Evolutionary conservation across 208 protist species (phyloP).

Genomic region (Leishmania tarentolae): DNA sequence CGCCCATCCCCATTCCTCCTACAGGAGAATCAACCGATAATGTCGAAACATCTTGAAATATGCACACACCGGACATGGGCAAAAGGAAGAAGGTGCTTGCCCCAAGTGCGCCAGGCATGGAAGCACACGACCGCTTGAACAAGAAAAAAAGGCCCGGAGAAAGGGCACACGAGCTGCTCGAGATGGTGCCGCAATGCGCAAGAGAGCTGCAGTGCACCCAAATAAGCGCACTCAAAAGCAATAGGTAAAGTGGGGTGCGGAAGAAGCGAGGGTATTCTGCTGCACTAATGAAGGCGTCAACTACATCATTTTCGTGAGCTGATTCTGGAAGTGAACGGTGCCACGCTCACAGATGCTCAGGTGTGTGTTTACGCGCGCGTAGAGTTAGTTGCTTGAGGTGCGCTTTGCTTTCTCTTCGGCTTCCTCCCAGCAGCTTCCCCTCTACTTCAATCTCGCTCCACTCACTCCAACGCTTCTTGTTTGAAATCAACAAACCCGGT

Average conservation of each 20-base stretch:
- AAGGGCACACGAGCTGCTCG: not conserved
- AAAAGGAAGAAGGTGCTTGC: not conserved
- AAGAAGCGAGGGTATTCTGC: not conserved
- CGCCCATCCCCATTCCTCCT: not conserved
- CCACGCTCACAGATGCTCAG: not conserved
- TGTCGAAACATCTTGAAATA: no score
- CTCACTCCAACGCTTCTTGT: not conserved
- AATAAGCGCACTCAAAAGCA: not conserved
- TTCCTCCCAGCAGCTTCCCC: not conserved
- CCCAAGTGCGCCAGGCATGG: not conserved
- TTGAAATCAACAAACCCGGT: not conserved
- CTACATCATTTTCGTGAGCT: not conserved
- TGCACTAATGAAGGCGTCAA: not conserved
- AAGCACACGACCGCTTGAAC: not conserved
- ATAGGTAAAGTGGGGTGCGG: not conserved
- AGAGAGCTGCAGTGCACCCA: not conserved
- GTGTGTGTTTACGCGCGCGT: not conserved
- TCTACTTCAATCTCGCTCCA: not conserved
- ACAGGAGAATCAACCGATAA: no score
- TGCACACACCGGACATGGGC: not conserved
- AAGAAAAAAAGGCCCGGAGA: not conserved
- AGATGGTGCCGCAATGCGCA: not conserved
- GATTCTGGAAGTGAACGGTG: not conserved
- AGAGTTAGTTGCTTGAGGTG: not conserved
- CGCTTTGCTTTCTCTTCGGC: not conserved